A percentile compares a stretch with the other conserved stretches of the same genome.
Evolutionary conservation across 768 basidiomycete species (phyloP).

Genomic region (Suillus ampliporus): DNA sequence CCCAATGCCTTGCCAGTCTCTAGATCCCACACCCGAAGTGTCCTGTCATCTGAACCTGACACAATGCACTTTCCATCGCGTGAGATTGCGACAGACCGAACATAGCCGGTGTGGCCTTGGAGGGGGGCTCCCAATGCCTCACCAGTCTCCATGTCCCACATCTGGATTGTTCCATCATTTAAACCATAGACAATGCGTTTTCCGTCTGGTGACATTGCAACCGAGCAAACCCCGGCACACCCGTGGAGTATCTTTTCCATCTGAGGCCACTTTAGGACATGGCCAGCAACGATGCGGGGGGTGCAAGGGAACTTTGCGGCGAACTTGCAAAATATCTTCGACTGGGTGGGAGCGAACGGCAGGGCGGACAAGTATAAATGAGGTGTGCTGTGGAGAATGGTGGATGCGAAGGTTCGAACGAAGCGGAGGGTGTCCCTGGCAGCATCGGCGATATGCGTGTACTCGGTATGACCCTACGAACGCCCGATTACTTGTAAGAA

Average conservation of each 20-base stretch:
- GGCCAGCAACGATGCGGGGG: background rate
- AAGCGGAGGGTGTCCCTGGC: slow-evolving; percentile 17
- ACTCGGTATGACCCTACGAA: background rate
- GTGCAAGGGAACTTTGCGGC: background rate
- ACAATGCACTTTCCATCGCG: slow-evolving; percentile 14
- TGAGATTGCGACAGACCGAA: slow-evolving; percentile 7
- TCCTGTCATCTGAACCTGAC: slow-evolving; percentile 19
- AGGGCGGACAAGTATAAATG: slow-evolving; percentile 32
- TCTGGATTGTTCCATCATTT: slow-evolving; percentile 11
- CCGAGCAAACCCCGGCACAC: too few relatives aligned
- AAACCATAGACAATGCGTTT: slow-evolving; percentile 15
- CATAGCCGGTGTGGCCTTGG: slow-evolving; percentile 5
- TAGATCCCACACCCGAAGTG: slow-evolving; percentile 20
- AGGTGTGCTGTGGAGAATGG: slow-evolving; percentile 24
- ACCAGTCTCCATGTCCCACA: slow-evolving; percentile 6
- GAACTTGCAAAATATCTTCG: slow-evolving; percentile 19
- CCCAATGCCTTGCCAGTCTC: background rate
- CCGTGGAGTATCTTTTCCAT: too few relatives aligned
- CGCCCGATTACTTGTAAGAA: too few relatives aligned
- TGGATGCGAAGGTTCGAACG: slow-evolving; percentile 16
- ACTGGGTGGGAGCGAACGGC: slow-evolving; percentile 32
- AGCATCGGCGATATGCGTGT: background rate
- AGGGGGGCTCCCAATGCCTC: slow-evolving; percentile 6
- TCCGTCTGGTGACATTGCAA: too few relatives aligned
- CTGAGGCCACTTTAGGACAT: background rate